A percentile compares a stretch with the other conserved stretches of the same genome.
These are phyloP conservation scores for Amoebophrya sp. DNA, from an alignment of 169 alveolate genomes.

Conservation along the genomic window DNA sequence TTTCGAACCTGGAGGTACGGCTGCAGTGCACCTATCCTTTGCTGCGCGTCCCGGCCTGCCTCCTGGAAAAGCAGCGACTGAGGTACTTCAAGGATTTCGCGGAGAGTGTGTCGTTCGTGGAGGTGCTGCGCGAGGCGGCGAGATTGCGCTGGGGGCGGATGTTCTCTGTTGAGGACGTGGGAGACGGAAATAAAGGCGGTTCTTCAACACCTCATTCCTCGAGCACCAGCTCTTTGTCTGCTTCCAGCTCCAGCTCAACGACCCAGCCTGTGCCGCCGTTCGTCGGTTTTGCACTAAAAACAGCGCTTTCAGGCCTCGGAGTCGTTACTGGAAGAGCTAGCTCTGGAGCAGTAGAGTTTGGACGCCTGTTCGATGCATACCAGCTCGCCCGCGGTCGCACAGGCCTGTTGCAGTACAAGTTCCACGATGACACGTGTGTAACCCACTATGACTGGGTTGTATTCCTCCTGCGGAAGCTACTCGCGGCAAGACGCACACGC, in stretches of 20 bases:
- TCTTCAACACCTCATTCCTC: no score
- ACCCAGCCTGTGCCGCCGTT: no score
- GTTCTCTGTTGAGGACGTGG: not conserved
- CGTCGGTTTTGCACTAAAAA: no score
- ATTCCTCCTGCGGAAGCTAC: not conserved
- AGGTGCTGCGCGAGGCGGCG: not conserved
- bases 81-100: not conserved
- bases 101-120: not conserved
- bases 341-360: no score
- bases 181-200: no score
- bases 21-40: not conserved
- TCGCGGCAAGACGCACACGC: no score
- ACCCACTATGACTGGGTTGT: not conserved
- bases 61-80: not conserved
- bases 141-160: not conserved
- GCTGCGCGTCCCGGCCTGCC: not conserved
- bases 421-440: not conserved
- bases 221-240: no score
- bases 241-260: no score
- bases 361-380: not conserved
- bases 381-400: not conserved
- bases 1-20: not conserved
- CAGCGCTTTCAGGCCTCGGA: no score
- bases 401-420: not conserved
- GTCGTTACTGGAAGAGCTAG: no score